These are phyloP conservation scores for Xylariomycetidae sp. DNA, from an alignment of 2,329 filamentous ascomycete species.

Conservation along the genomic window DNA sequence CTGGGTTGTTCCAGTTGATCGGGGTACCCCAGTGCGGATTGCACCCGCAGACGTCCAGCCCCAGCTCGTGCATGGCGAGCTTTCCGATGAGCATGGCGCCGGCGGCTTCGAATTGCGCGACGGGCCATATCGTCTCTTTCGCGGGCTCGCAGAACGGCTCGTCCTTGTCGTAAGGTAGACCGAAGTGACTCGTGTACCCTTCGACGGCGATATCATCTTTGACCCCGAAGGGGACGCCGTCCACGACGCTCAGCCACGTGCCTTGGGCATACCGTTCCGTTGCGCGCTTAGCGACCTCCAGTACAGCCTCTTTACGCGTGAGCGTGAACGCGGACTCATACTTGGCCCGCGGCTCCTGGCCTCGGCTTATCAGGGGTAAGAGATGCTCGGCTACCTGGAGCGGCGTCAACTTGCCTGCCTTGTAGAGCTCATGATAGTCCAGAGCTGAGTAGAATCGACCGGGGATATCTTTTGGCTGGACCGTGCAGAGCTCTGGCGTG, in stretches of 20 bases:
- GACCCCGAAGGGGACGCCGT: slow-evolving; percentile 77
- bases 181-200: slow-evolving; percentile 65
- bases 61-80: slow-evolving; percentile 76
- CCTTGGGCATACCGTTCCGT: slow-evolving; percentile 67
- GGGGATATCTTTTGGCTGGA: slow-evolving; percentile 34
- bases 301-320: slow-evolving; percentile 55
- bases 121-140: slow-evolving; percentile 63
- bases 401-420: slow-evolving; percentile 65
- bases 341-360: slow-evolving; percentile 46
- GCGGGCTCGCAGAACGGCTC: slow-evolving; percentile 44
- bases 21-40: slow-evolving; percentile 73
- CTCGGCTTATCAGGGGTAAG: slow-evolving; percentile 64
- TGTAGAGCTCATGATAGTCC: slow-evolving; percentile 76
- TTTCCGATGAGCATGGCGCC: slow-evolving; percentile 74
- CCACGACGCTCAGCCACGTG: slow-evolving; percentile 62
- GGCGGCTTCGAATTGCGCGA: slow-evolving; percentile 65
- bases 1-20: slow-evolving; percentile 69
- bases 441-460: slow-evolving; percentile 63
- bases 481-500: slow-evolving; percentile 35
- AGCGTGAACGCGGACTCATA: slow-evolving; percentile 74
- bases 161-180: slow-evolving; percentile 56
- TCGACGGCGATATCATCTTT: slow-evolving; percentile 76
- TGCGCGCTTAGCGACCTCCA: slow-evolving; percentile 66
- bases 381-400: slow-evolving; percentile 66
- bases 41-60: slow-evolving; percentile 78